Percentiles rank a stretch among this genome's conserved stretches.
Evolutionary conservation across 352 stramenopile genomes (phyloP).

Genomic region (Phytophthora foliorum): DNA sequence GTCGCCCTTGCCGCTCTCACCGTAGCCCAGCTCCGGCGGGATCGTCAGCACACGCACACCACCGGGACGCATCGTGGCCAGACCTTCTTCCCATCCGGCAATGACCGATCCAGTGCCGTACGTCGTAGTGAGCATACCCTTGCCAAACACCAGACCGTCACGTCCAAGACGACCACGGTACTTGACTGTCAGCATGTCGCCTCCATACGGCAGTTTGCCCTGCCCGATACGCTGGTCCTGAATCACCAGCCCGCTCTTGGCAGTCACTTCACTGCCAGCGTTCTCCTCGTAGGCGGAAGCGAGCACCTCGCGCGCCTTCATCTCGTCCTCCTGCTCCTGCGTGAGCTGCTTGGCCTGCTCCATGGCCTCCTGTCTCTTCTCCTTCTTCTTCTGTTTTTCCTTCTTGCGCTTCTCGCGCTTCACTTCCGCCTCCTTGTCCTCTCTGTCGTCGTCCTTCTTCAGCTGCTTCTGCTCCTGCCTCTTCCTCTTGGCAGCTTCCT

Average conservation of each 20-base stretch:
- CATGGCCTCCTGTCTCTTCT: slow-evolving; percentile 49
- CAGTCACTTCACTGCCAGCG: slow-evolving; percentile 62
- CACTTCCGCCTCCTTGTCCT: slow-evolving; percentile 23
- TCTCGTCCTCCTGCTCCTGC: slow-evolving; percentile 35
- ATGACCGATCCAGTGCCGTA: slow-evolving; percentile 80
- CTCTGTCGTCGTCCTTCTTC: slow-evolving; percentile 27
- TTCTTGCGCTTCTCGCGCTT: slow-evolving; percentile 55
- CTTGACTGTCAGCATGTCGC: slow-evolving; percentile 82
- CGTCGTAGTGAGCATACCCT: slow-evolving; percentile 76
- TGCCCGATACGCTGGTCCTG: slow-evolving; percentile 67
- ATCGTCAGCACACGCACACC: slow-evolving; percentile 73
- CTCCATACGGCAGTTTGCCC: slow-evolving; percentile 53
- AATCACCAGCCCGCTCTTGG: slow-evolving; percentile 64
- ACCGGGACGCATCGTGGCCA: slow-evolving; percentile 77
- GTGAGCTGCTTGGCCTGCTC: slow-evolving; percentile 43
- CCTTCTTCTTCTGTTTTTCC: slow-evolving; percentile 41
- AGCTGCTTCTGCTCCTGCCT: slow-evolving; percentile 39
- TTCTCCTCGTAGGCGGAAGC: slow-evolving; percentile 63
- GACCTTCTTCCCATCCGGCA: slow-evolving; percentile 82
- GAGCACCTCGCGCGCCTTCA: slow-evolving; percentile 54
- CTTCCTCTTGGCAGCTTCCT: slow-evolving; percentile 35
- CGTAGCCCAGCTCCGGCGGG: slow-evolving; percentile 72
- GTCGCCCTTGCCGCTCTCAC: slow-evolving; percentile 65
- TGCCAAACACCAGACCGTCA: slow-evolving; percentile 76
- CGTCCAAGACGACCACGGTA: slow-evolving; percentile 70